Conservation (phyloP, 768 basidiomycete genomes). For the Plicaturopsis crispa region DNA sequence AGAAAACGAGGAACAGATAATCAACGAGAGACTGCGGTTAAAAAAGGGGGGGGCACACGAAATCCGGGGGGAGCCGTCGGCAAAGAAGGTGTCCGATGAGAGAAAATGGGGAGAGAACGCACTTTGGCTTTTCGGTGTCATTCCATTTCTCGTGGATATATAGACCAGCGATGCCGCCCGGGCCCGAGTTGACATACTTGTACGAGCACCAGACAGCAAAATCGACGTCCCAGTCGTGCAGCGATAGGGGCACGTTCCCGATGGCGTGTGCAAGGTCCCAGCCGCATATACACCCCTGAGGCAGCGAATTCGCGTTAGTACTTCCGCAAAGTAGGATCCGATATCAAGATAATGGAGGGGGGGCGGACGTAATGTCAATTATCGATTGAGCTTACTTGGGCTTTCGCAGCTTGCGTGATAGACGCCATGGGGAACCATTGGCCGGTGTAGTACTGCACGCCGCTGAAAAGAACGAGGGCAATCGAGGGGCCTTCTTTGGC, state of each 20-base stretch:
- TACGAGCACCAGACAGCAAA: conserved; percentile 99
- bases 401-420: conserved; percentile 80
- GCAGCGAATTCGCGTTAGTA: conserved; percentile 9
- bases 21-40: conserved; percentile 7
- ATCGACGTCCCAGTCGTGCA: conserved; percentile 94
- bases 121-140: conserved; percentile 55
- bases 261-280: conserved; percentile 96
- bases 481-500: conserved; percentile 67
- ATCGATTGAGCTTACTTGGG: conserved; percentile 48
- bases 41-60: no score
- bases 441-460: conserved; percentile 96
- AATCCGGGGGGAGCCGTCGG: no score
- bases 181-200: conserved; percentile 95
- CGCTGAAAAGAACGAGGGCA: conserved; percentile 87
- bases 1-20: conserved; percentile 11
- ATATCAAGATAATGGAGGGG: conserved; percentile 4
- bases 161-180: conserved; percentile 94
- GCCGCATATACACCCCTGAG: conserved; percentile 86
- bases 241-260: conserved; percentile 83
- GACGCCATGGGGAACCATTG: conserved; percentile 86
- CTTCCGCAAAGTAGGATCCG: conserved; percentile 14
- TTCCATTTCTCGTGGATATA: conserved; percentile 86
- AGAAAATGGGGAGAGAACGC: conserved; percentile 18
- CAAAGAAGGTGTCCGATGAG: no score
- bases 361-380: conserved; percentile 5